Base-by-base conservation (phyloP, 2,329 filamentous ascomycete species). In the Monosporascus sp. region DNA sequence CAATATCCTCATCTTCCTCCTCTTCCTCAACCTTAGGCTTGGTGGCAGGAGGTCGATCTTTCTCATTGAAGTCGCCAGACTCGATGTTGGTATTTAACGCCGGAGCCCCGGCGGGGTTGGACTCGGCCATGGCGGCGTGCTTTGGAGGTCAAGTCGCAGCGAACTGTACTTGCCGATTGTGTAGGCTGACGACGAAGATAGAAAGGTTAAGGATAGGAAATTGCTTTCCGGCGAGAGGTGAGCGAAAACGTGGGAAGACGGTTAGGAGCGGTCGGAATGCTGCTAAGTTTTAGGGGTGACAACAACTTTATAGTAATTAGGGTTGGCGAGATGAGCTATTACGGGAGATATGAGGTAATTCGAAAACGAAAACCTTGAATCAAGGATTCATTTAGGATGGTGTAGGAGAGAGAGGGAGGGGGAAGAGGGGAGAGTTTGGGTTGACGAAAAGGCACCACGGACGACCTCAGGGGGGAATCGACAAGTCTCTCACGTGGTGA, bases 1-100 rank as follows among this genome's bases (percentile, higher is more conserved):
- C 89, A 61, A 96, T 90, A 69, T 93, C 87, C 74, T 90, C 88
- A 64, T 90, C 87, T 46, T 89, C 87, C 22, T 91, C 86, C 48
- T 85, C 84, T 31, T 80, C 81, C 44, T 72, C 74, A 22, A 65
- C 68, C 65, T 74, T 75, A 54, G 67, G 63, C 64, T 73, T 71
- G 65, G 70, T 69, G 54, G 69, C 58, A 47, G 67, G 61, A 39
- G 65, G 64, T 55, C 69, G 65, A 53, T 70, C 72, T 76, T 86
- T 86, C 76, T 87, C 84, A 69, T 84, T 78, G 69, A 86, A 85
- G 68, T 76, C 73, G 60, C 82, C 83, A 60, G 80, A 80, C 69
- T 85, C 82, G 64, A 86, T 85, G 69, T 79, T 79, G 66, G 83
- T 84, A 66, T 82, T 77, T 62, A 86, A 74, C 72, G 80, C 80